Evolutionary conservation across 768 basidiomycete species (phyloP).

Genomic region (Termitomyces bulborhizus): DNA sequence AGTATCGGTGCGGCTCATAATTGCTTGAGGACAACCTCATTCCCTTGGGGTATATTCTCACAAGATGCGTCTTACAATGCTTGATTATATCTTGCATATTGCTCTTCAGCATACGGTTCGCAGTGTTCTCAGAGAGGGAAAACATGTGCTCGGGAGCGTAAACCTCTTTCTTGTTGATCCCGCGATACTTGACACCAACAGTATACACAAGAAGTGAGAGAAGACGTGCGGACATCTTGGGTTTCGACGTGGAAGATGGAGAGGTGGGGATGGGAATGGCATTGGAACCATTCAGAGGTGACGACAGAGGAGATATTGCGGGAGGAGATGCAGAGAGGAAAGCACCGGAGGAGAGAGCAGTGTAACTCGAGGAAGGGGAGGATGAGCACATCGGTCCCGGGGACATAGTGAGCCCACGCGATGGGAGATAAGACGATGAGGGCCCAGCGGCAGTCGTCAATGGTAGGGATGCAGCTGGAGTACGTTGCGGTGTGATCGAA

Average conservation of each 20-base stretch:
- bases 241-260: constrained; percentile 32
- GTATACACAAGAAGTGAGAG: constrained; percentile 89
- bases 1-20: constrained; percentile 86
- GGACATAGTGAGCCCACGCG: neutral
- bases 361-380: neutral
- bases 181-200: constrained; percentile 90
- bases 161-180: constrained; percentile 83
- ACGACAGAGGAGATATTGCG: constrained; percentile 1
- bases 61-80: constrained; percentile 82
- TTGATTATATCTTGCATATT: constrained; percentile 55
- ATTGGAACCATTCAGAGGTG: constrained; percentile 5
- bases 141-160: constrained; percentile 89
- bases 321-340: neutral
- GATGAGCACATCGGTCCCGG: neutral
- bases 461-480: constrained; percentile 2
- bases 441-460: neutral
- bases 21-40: constrained; percentile 80
- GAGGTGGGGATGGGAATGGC: constrained; percentile 8
- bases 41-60: constrained; percentile 87
- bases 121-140: constrained; percentile 82
- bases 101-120: constrained; percentile 68
- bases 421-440: neutral
- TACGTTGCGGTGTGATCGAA: constrained; percentile 2
- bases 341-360: neutral
- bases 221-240: constrained; percentile 71